These are phyloP conservation scores for Hygrophila difformis DNA, from an alignment of 257 asterid species.

Conservation along the genomic window DNA sequence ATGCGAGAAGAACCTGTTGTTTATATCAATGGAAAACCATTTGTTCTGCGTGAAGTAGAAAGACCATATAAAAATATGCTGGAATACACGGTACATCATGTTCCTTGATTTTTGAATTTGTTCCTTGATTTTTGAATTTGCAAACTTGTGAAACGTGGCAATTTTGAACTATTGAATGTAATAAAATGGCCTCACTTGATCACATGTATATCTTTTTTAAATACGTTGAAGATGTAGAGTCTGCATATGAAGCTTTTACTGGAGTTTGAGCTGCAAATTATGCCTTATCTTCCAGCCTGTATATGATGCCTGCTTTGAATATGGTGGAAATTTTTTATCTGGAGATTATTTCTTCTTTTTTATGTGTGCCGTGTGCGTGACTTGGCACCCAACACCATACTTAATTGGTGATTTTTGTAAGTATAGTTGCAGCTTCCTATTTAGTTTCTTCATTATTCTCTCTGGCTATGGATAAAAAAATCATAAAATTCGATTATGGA, in stretches of 20 bases:
- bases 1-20: slow-evolving; percentile 99
- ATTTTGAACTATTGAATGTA: slow-evolving; percentile 10
- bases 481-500: neutral
- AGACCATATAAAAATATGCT: slow-evolving; percentile 96
- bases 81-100: slow-evolving; percentile 82
- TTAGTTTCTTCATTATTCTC: neutral
- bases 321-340: neutral
- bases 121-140: slow-evolving; percentile 17
- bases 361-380: no score
- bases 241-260: slow-evolving; percentile 8
- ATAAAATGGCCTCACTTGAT: slow-evolving; percentile 7
- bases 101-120: slow-evolving; percentile 17
- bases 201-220: slow-evolving; percentile 2
- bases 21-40: slow-evolving; percentile 93
- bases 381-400: neutral
- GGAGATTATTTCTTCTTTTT: no score
- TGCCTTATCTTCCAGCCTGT: slow-evolving; percentile 8
- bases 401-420: neutral
- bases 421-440: neutral
- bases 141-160: slow-evolving; percentile 12
- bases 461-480: neutral
- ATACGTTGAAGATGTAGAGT: slow-evolving; percentile 7
- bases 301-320: slow-evolving; percentile 1
- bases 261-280: slow-evolving; percentile 4
- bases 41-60: slow-evolving; percentile 97